Base-by-base conservation (phyloP, 179 eudicot genomes). In the Patellifolia procumbens region DNA sequence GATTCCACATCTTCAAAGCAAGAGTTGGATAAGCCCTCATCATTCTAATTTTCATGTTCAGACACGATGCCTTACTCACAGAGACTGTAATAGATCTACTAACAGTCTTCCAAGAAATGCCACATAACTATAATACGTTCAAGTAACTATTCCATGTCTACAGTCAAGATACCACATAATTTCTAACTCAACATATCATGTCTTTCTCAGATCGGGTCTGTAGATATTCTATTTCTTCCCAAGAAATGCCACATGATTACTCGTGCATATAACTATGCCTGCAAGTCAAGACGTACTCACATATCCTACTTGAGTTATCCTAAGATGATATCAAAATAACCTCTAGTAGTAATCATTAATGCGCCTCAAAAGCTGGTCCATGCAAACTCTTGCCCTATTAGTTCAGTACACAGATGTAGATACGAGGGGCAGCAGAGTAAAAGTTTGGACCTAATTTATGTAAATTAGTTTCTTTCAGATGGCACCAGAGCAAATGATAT, bases 1-100 rank as follows among this genome's bases (percentile, higher is more conserved):
- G 35, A 64, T 13, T 75, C 10, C 53, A 63, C 70, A 63, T 32
- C 45, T 64, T 32, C 46, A 52, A 64, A 66, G 51, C 72, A 61
- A 48, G 16, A 26, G 16, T 31, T 63, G n/a, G 2, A 2, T 8
- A 59, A n/a, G 46, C 15, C 43, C 56, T 73, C 76, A 46, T n/a
- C n/a, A 9, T 24, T 19, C 35, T 10, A 29, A 35, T 49, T 53
- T 67, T 16, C 42, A 16, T 16, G 58, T 22, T 32, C 29, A 15
- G 22, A 16, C 17, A 34, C 8, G 31, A 35, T 8, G 2, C 19
- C 7, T 70, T 51, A 49, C 16, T 70, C 74, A 51, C 5, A 52
- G 35, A 15, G 52, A 56, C 65, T 45, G 28, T 31, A 20, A 64
- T 11, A 64, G 24, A 0, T 24, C 43, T 46, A 31, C 10, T 28